Evolutionary conservation across 2,329 filamentous ascomycete genomes (phyloP), one percentile per base, ranked within the genome.

Genomic region (Penicillium sp.): DNA sequence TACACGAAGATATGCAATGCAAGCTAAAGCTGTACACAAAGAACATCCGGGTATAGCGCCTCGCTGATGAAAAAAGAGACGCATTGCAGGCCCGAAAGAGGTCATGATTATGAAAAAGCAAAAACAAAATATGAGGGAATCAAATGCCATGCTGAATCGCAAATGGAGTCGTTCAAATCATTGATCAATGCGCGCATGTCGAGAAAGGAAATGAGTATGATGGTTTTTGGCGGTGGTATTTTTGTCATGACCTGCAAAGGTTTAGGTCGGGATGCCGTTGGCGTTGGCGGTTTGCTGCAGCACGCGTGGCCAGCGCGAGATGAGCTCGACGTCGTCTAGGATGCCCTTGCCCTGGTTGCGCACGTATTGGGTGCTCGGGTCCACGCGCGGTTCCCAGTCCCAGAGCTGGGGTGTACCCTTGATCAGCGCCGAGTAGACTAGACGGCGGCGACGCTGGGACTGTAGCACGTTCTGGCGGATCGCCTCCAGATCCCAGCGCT

Each of bases 371-470:
- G 44, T 49, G 43, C 62, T 62, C 6, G 58, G 60, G 47, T 66
- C 58, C 32, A 69, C 53, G 36, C 74, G 67, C 0, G 87, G 87
- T 66, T 89, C 77, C 65, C 83, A 84, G 64, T 95, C 89, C 89
- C 89, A 95, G 59, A 80, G 77, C 26, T 84, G 84, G 51, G 85
- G 87, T 23, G 71, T 71, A 38, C 88, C 89, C 62, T 81, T 67
- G 59, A 79, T 84, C 47, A 95, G 72, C 0, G 89, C 85, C 27
- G 76, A 77, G 81, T 86, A 93, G 16, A 87, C 84, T 6, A 94
- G 67, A 34, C 82, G 76, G 10, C 89, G 77, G 56, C 82, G 80
- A 28, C 88, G 81, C 70, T 95, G 89, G 30, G 83, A 88, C 26
- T 73, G 66, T 6, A 93, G 64, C 1, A 92, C 86, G 36, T 85